Evolutionary conservation across 164 flowering plant species (phyloP), one percentile per base, ranked within the genome.

Genomic region (Piper longum): DNA sequence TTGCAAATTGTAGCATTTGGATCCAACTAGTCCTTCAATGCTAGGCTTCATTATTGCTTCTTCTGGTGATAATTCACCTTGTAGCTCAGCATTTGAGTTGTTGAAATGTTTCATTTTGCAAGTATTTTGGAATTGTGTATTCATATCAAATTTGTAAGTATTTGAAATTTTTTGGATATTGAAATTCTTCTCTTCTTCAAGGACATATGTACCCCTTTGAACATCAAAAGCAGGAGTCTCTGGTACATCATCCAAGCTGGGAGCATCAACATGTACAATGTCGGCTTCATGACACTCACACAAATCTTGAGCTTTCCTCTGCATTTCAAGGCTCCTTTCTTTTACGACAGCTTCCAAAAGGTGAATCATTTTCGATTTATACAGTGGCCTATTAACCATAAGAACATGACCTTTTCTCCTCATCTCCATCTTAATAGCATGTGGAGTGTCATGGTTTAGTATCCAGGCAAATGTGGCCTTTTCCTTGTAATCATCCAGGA

Each of bases 361-460:
- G 44, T 92, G 96, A 69, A 82, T 59, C 84, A 92, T 83, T 73
- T 93, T 89, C 26, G 82, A 75, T 75, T 89, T 88, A 78, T 89
- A 89, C 0, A 93, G 72, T 14, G 97, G 98, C 64, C 74, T 80
- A 61, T 85, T 89, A 9, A 88, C 86, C 87, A 83, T 83, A 75
- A 88, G n/a, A 3, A 72, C 16, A 69, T 93, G 85, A 64, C 97
- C 96, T 76, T 78, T 83, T 58, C 75, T 70, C 6, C 89, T 80
- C 11, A 93, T 89, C 77, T 93, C 98, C 73, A 74, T 74, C 73
- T 89, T 93, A 60, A 88, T 67, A 40, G 77, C 71, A 72, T 75
- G 84, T 56, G 86, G 74, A 41, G 92, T 86, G 59, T 93, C 91
- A 71, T 93, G 97, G 76, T 81, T 86, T 43, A 93, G 73, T 69